Conservation (phyloP, 148 eudicot species). For the Cornus florida region DNA sequence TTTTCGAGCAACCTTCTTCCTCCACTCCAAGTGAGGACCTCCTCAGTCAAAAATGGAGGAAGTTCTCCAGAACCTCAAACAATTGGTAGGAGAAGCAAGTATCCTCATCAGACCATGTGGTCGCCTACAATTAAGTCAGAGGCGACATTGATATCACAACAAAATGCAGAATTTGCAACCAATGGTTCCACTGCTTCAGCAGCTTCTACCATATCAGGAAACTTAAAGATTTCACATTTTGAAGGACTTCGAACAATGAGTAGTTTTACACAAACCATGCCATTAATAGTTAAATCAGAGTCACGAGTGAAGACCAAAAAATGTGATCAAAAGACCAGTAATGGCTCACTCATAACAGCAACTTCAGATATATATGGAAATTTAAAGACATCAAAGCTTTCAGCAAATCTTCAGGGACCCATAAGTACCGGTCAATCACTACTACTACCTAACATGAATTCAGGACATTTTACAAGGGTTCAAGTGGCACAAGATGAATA, state of each 20-base stretch:
- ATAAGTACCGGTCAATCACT: not conserved
- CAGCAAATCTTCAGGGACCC: not conserved
- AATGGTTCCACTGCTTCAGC: not conserved
- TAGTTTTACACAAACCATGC: not conserved
- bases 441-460: not conserved
- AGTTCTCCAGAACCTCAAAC: not conserved
- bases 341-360: not conserved
- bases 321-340: not conserved
- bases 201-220: not conserved
- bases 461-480: not conserved
- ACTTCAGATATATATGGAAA: not conserved
- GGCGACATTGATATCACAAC: not conserved
- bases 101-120: not conserved
- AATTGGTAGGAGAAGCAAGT: not conserved
- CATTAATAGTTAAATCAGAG: not conserved
- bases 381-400: not conserved
- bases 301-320: not conserved
- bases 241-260: not conserved
- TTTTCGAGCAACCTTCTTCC: not conserved
- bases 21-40: not conserved
- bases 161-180: not conserved
- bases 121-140: not conserved
- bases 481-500: conserved; percentile 2
- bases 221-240: not conserved
- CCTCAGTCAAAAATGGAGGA: not conserved